phyloP scores from a whole-genome alignment of 1,284 basidiomycete species.

The Trametes versicolor region DNA sequence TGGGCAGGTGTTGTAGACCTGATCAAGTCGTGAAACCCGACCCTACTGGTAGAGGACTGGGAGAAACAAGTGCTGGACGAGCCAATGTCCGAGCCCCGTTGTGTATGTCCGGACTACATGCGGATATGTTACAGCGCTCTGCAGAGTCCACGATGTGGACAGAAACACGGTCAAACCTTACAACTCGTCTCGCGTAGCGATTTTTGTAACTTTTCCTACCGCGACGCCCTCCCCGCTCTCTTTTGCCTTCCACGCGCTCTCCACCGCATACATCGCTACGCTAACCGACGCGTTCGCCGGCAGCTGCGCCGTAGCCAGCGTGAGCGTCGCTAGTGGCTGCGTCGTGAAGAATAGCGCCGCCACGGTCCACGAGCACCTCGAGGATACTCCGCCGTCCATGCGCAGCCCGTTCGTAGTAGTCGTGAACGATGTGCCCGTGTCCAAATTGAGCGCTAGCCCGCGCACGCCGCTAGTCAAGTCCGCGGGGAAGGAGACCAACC shows the following conservation, averaged over 20 bases:
- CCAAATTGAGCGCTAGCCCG: conserved; percentile 33
- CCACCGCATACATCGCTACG: conserved; percentile 21
- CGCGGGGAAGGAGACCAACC: conserved; percentile 24
- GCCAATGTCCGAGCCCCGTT: no score
- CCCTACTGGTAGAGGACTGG: no score
- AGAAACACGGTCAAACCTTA: no score
- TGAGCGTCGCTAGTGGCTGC: conserved; percentile 23
- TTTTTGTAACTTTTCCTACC: conserved; percentile 1
- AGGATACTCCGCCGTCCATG: conserved; percentile 28
- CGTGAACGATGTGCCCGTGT: conserved; percentile 27
- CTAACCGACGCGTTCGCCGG: conserved; percentile 16
- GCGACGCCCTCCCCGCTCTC: conserved; percentile 5
- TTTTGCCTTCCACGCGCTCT: conserved; percentile 17
- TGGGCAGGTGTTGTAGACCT: conserved; percentile 3
- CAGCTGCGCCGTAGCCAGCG: conserved; percentile 10
- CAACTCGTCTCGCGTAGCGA: conserved; percentile 6
- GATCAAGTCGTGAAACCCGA: not conserved
- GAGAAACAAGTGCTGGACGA: no score
- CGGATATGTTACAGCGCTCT: no score
- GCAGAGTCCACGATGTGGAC: no score
- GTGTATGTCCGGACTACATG: no score
- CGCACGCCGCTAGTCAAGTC: conserved; percentile 22
- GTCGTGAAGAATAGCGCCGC: conserved; percentile 26
- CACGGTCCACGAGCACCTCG: conserved; percentile 31
- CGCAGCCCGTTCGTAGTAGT: conserved; percentile 11